Evolutionary conservation across 306 rosid species (phyloP).

Genomic region (Ormosia emarginata): DNA sequence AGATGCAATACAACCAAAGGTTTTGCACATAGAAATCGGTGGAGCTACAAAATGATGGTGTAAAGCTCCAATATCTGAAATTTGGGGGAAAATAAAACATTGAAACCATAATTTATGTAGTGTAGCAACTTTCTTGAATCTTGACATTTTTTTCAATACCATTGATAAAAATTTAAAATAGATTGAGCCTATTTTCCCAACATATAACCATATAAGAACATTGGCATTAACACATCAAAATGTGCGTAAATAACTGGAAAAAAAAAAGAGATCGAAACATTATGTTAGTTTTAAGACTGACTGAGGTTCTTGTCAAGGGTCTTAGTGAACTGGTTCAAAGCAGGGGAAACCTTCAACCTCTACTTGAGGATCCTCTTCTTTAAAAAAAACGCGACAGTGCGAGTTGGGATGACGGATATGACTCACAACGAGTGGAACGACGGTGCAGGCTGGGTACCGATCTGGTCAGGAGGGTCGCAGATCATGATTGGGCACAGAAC

Average conservation of each 20-base stretch:
- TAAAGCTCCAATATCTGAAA: background rate
- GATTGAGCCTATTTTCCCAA: background rate
- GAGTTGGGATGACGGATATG: too few species aligned
- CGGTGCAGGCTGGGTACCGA: too few species aligned
- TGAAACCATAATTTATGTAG: too few species aligned
- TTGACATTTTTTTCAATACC: too few species aligned
- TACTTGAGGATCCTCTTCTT: conserved; percentile 68
- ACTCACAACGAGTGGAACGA: too few species aligned
- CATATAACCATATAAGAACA: background rate
- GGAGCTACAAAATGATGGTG: background rate
- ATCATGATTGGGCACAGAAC: too few species aligned
- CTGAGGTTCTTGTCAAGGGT: conserved; percentile 77
- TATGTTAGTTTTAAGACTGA: background rate
- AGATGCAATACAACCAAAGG: background rate
- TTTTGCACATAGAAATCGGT: background rate
- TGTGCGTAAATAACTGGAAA: background rate
- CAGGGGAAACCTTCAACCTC: conserved; percentile 73
- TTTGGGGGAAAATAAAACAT: background rate
- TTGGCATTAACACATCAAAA: background rate
- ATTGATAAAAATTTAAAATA: background rate
- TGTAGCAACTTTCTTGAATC: background rate
- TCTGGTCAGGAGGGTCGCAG: too few species aligned
- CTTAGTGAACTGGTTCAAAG: conserved; percentile 76
- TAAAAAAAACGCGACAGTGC: too few species aligned
- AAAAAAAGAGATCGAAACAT: background rate